These are phyloP conservation scores for Lyophyllum shimeji DNA, from an alignment of 768 basidiomycete genomes.

Conservation along the genomic window DNA sequence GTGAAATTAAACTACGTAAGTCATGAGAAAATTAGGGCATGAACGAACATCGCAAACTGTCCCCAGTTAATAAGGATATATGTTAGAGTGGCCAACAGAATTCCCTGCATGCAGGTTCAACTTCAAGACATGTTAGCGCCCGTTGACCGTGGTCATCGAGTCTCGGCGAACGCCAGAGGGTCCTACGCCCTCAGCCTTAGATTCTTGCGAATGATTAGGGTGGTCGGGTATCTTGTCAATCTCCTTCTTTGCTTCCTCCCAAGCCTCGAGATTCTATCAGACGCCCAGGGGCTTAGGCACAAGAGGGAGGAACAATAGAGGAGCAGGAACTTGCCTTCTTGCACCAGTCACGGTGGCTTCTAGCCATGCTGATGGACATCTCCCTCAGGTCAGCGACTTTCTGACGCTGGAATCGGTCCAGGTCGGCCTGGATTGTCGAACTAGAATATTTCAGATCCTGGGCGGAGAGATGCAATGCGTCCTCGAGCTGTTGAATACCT, in stretches of 20 bases:
- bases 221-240: slow-evolving; percentile 89
- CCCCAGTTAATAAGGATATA: slow-evolving; percentile 12
- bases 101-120: background rate
- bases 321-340: slow-evolving; percentile 63
- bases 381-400: slow-evolving; percentile 96
- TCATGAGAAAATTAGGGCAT: background rate
- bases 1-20: background rate
- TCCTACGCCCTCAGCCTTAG: slow-evolving; percentile 29
- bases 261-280: slow-evolving; percentile 87
- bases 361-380: slow-evolving; percentile 89
- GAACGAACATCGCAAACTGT: background rate
- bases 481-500: slow-evolving; percentile 69
- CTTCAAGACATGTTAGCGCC: slow-evolving; percentile 33
- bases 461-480: slow-evolving; percentile 87
- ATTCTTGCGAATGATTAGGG: slow-evolving; percentile 64
- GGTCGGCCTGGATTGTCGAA: slow-evolving; percentile 93
- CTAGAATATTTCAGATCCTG: slow-evolving; percentile 97
- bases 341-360: slow-evolving; percentile 94
- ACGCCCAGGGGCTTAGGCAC: slow-evolving; percentile 2
- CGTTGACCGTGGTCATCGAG: slow-evolving; percentile 72
- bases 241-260: slow-evolving; percentile 94
- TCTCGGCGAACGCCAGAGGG: slow-evolving; percentile 53
- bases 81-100: slow-evolving; percentile 11
- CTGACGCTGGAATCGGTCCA: slow-evolving; percentile 97
- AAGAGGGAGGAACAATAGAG: background rate